A percentile compares a stretch with the other conserved stretches of the same genome.
Evolutionary conservation across 2,329 filamentous ascomycete genomes (phyloP).

Genomic region (Pseudogymnoascus sp.): DNA sequence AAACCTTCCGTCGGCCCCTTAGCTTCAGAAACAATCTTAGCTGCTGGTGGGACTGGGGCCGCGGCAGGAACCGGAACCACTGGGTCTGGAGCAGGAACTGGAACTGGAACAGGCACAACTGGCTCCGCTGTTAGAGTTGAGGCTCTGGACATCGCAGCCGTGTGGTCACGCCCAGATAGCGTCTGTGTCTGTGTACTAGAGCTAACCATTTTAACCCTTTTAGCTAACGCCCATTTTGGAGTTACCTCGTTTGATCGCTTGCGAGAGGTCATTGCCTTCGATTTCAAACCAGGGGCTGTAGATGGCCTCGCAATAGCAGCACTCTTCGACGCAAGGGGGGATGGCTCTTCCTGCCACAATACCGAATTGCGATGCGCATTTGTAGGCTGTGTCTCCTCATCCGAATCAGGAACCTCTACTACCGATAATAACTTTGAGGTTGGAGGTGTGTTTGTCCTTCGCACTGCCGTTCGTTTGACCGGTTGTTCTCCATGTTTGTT

Average conservation of each 20-base stretch:
- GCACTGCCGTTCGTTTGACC: neutral
- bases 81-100: neutral
- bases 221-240: conserved; percentile 11
- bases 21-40: neutral
- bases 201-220: conserved; percentile 24
- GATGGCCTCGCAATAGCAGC: conserved; percentile 12
- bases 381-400: neutral
- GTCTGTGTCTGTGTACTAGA: conserved; percentile 25
- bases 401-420: neutral
- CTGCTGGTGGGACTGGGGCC: neutral
- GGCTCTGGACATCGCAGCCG: neutral
- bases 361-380: neutral
- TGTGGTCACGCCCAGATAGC: conserved; percentile 15
- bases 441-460: neutral
- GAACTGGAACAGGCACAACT: neutral
- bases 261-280: conserved; percentile 16
- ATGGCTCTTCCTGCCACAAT: conserved; percentile 9
- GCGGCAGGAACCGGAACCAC: neutral
- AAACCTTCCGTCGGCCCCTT: conserved; percentile 15
- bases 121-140: neutral
- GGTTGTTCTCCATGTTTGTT: conserved; percentile 9
- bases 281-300: conserved; percentile 13
- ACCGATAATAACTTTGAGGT: neutral
- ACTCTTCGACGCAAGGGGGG: conserved; percentile 19
- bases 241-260: conserved; percentile 14